A percentile compares a stretch with the other conserved stretches of the same genome.
These are phyloP conservation scores for Cercospora zeae-maydis DNA, from an alignment of 2,329 filamentous ascomycete genomes.

Conservation along the genomic window DNA sequence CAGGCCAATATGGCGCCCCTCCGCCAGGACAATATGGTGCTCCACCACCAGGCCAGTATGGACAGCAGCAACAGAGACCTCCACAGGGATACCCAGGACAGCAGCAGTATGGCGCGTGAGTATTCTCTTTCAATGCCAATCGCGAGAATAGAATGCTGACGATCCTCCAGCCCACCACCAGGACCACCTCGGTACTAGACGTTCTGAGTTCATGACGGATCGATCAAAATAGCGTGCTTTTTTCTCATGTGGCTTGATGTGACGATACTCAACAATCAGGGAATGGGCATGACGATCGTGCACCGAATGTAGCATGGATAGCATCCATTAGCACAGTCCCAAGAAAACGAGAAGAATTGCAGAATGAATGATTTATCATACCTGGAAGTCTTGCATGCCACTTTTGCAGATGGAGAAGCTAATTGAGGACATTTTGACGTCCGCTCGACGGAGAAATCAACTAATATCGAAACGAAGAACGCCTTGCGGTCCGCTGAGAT, in stretches of 20 bases:
- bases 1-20: slow-evolving; percentile 14
- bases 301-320: background rate
- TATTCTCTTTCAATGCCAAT: background rate
- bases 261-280: background rate
- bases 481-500: too few species aligned
- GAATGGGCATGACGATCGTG: background rate
- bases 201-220: slow-evolving; percentile 7
- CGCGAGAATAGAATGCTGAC: background rate
- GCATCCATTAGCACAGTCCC: background rate
- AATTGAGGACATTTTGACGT: too few species aligned
- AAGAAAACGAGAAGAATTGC: background rate
- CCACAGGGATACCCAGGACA: slow-evolving; percentile 16
- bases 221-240: background rate
- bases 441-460: too few species aligned
- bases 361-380: background rate
- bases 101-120: slow-evolving; percentile 20
- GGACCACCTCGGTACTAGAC: slow-evolving; percentile 23
- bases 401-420: too few species aligned
- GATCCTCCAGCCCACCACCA: slow-evolving; percentile 10
- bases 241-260: background rate
- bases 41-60: slow-evolving; percentile 8
- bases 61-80: slow-evolving; percentile 8
- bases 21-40: slow-evolving; percentile 16
- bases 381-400: too few species aligned
- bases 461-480: too few species aligned